Evolutionary conservation across 2,329 filamentous ascomycete species (phyloP).

Genomic region (Cladophialophora exuberans): DNA sequence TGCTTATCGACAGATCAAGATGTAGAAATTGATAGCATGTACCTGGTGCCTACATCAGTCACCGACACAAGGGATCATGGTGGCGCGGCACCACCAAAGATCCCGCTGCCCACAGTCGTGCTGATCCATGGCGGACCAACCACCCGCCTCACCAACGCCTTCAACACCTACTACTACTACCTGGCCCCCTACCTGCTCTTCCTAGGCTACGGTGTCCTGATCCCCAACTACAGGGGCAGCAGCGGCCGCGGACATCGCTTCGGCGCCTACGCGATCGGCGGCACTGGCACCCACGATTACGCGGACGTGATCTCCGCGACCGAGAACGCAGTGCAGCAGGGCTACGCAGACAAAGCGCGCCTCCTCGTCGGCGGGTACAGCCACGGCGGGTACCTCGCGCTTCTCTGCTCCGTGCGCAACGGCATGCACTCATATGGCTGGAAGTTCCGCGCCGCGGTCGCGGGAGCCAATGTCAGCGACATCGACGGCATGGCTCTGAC

Average conservation of each 20-base stretch:
- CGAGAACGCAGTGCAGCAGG: conserved; percentile 23
- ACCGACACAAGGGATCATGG: not conserved
- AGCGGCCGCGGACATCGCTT: conserved; percentile 27
- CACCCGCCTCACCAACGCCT: conserved; percentile 22
- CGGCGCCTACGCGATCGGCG: conserved; percentile 22
- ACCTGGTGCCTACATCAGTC: not conserved
- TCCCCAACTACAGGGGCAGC: conserved; percentile 31
- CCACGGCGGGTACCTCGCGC: conserved; percentile 26
- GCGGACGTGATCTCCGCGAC: conserved; percentile 24
- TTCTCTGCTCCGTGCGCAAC: conserved; percentile 20
- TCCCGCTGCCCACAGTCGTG: conserved; percentile 25
- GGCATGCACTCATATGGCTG: conserved; percentile 21
- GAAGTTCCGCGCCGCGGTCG: conserved; percentile 25
- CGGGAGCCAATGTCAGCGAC: conserved; percentile 19
- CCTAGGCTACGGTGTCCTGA: conserved; percentile 27
- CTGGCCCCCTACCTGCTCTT: conserved; percentile 23
- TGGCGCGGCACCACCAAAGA: not conserved
- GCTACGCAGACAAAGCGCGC: conserved; percentile 21
- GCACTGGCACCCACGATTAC: conserved; percentile 24
- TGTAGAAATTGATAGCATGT: not conserved
- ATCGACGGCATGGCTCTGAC: conserved; percentile 22
- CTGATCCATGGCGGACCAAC: conserved; percentile 29
- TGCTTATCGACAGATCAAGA: not conserved
- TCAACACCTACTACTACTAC: conserved; percentile 25
- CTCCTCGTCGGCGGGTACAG: conserved; percentile 22